Evolutionary conservation across 805 yeast genomes (phyloP), one percentile per base, ranked within the genome.

Genomic region (Phaffomyces antillensis): DNA sequence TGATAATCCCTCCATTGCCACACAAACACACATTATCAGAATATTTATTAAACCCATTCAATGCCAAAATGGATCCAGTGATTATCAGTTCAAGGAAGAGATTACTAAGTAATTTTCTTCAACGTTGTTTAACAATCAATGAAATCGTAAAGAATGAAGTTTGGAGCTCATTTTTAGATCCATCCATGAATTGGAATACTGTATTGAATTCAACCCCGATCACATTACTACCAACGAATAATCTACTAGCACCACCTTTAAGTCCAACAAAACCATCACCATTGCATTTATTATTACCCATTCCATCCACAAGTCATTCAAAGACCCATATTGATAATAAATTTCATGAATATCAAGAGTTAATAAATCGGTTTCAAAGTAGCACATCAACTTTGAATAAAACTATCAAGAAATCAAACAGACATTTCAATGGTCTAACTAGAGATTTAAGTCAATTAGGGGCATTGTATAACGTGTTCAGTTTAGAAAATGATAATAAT

Each of bases 1-100:
- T 80, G 7, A 72, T 93, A 5, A 76, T 93, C 2, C 98, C 99
- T 3, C 96, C 97, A 0, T 87, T 93, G n/a, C 99, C 99, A 0
- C 86, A 82, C 67, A 85, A 85, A 61, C 90, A 85, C 61, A 72
- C 86, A 15, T 60, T 85, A n/a, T 60, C 68, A 7, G 69, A 66
- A 48, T 72, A 72, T 49, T 61, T 72, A 38, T 50, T 67, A 39
- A 68, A 65, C 42, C 76, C 75, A 16, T 53, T 71, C 23, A 67
- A 65, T 44, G 75, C 69, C 4, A 68, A 69, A 47, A 67, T 61
- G 39, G 75, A 71, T 49, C 42, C 61, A 7, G 73, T 58, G 65
- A 70, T 65, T 37, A 79, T 80, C 40, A 86, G 79, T 46, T 84
- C 81, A 58, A 71, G 96, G 35, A 84, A 81, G 56, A 68, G 96